phyloP scores from a whole-genome alignment of 345 rosid genomes.

The Erodium maritimum region DNA sequence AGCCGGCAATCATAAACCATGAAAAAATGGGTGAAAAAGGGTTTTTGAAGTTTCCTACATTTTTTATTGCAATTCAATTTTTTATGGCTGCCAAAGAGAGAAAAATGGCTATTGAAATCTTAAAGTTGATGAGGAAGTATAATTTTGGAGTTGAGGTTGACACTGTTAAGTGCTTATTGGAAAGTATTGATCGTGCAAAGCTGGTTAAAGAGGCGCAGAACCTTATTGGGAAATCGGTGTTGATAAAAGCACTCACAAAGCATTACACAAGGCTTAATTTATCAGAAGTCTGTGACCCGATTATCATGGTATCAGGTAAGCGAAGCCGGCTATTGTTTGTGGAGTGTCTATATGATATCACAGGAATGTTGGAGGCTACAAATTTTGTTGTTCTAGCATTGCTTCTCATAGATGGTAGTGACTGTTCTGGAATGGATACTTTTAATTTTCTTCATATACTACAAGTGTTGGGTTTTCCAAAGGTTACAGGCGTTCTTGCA shows the following conservation, averaged over 20 bases:
- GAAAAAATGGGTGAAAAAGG: no score
- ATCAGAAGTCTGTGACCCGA: conserved; percentile 81
- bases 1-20: no score
- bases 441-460: conserved; percentile 90
- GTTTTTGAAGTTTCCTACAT: no score
- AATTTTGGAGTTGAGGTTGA: no score
- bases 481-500: conserved; percentile 88
- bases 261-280: conserved; percentile 64
- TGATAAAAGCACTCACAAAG: conserved; percentile 74
- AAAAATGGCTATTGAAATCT: no score
- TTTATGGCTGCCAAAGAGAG: no score
- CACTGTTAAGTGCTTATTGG: not conserved
- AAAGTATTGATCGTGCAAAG: not conserved
- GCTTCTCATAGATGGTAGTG: conserved; percentile 84
- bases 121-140: no score
- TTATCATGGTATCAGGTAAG: conserved; percentile 76
- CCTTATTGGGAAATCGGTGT: conserved; percentile 67
- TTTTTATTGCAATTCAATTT: no score
- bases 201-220: not conserved
- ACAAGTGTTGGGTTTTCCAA: conserved; percentile 90
- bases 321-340: conserved; percentile 67
- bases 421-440: conserved; percentile 97
- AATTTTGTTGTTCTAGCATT: conserved; percentile 83
- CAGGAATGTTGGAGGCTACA: conserved; percentile 90
- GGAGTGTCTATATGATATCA: conserved; percentile 93